These are phyloP conservation scores for Nigrograna mackinnonii DNA, from an alignment of 2,329 filamentous ascomycete species.

Conservation along the genomic window DNA sequence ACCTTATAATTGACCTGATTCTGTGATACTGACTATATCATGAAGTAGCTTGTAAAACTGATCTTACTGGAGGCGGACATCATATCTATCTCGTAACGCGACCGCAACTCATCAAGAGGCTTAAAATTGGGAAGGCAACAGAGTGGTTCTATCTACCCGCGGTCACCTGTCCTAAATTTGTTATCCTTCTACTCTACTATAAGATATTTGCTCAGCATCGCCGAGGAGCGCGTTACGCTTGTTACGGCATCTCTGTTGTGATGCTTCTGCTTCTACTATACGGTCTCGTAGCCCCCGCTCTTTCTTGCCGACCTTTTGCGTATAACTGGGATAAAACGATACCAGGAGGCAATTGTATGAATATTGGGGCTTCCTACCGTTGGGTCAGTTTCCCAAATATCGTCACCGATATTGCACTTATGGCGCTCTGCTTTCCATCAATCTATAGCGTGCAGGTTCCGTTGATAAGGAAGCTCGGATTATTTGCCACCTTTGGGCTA, in stretches of 20 bases:
- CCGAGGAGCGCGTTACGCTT: conserved; percentile 3
- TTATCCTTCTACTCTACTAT: conserved; percentile 10
- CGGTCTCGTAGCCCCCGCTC: background rate
- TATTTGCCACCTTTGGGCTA: conserved; percentile 8
- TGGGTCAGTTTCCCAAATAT: conserved; percentile 8
- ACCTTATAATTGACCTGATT: too few relatives aligned
- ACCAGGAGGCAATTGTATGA: conserved; percentile 8
- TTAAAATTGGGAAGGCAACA: conserved; percentile 6
- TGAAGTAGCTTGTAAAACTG: too few relatives aligned
- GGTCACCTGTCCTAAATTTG: conserved; percentile 7
- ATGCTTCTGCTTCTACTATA: background rate
- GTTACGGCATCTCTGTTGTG: conserved; percentile 2
- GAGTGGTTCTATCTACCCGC: conserved; percentile 4
- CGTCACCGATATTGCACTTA: conserved; percentile 9
- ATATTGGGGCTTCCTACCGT: conserved; percentile 4
- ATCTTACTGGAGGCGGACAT: too few relatives aligned
- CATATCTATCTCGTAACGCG: too few relatives aligned
- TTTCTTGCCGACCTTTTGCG: conserved; percentile 9
- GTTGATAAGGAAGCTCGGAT: conserved; percentile 5
- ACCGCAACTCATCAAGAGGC: background rate
- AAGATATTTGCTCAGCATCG: conserved; percentile 7
- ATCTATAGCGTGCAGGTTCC: conserved; percentile 7
- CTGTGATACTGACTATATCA: too few relatives aligned
- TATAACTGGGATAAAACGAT: conserved; percentile 12
- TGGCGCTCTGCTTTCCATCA: conserved; percentile 9